A percentile compares a stretch with the other conserved stretches of the same genome.
Evolutionary conservation across 306 rosid species (phyloP).

Genomic region (Dryas octopetala): DNA sequence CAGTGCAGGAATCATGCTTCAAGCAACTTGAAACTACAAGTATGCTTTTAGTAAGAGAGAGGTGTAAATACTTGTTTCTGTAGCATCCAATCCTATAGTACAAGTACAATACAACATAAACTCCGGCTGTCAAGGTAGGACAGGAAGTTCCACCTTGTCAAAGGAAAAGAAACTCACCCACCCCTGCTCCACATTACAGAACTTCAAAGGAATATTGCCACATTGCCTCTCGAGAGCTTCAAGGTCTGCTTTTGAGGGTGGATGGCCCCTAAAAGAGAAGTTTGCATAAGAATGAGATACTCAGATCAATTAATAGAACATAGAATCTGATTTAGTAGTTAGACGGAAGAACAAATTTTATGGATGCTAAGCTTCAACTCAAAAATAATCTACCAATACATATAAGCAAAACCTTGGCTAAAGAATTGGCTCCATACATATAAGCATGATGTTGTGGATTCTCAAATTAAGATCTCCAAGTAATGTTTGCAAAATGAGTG

Average conservation of each 20-base stretch:
- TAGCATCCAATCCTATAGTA: no score
- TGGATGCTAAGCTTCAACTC: neutral
- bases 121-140: slow-evolving; percentile 47
- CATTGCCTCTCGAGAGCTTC: slow-evolving; percentile 57
- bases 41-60: no score
- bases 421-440: no score
- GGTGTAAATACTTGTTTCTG: no score
- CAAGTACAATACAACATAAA: neutral
- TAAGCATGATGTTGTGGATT: neutral
- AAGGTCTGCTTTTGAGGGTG: slow-evolving; percentile 55
- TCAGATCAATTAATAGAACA: neutral
- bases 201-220: slow-evolving; percentile 55
- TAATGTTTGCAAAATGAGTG: neutral
- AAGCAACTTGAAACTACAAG: no score
- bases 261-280: slow-evolving; percentile 53
- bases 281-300: neutral
- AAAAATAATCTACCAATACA: neutral
- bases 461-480: neutral
- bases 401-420: no score
- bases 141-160: slow-evolving; percentile 61
- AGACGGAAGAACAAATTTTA: neutral
- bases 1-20: no score
- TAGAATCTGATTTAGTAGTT: neutral
- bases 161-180: slow-evolving; percentile 69
- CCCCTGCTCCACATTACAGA: slow-evolving; percentile 64